Percentiles rank a stretch among this genome's conserved stretches.
Conservation (phyloP, 768 basidiomycete genomes). For the Hygrocybe punicea region DNA sequence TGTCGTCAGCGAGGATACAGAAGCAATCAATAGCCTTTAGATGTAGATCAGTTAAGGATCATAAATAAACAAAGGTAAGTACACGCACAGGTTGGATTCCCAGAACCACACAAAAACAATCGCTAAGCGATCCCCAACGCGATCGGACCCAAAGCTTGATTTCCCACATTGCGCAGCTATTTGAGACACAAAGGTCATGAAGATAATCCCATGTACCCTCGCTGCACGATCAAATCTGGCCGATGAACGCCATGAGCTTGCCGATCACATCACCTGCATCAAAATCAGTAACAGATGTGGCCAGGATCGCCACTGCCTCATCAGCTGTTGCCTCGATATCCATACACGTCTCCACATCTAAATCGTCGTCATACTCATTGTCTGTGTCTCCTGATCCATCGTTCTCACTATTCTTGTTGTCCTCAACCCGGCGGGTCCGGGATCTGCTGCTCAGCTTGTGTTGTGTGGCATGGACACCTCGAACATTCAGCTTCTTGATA, state of each 20-base stretch:
- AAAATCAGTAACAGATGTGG: conserved; percentile 9
- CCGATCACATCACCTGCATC: conserved; percentile 19
- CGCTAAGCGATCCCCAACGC: conserved; percentile 16
- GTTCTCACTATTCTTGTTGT: conserved; percentile 3
- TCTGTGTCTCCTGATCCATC: no score
- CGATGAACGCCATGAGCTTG: conserved; percentile 17
- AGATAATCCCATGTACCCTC: conserved; percentile 9
- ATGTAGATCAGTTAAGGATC: neutral
- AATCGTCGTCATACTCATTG: conserved; percentile 14
- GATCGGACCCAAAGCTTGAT: conserved; percentile 16
- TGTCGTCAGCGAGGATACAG: conserved; percentile 2
- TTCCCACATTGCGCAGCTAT: conserved; percentile 3
- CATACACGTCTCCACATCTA: conserved; percentile 12
- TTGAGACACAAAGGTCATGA: neutral
- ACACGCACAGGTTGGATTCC: no score
- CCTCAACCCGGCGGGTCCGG: conserved; percentile 1
- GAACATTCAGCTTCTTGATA: neutral
- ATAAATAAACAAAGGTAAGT: no score
- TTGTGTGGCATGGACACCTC: neutral
- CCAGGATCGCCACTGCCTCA: conserved; percentile 7
- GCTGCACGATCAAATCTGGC: conserved; percentile 11
- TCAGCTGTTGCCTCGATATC: conserved; percentile 11
- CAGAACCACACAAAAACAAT: conserved; percentile 7
- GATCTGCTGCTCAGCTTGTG: no score
- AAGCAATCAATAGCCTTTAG: conserved; percentile 7